phyloP scores from a whole-genome alignment of 2,329 filamentous ascomycete genomes.

The Incumbomyces lentus region DNA sequence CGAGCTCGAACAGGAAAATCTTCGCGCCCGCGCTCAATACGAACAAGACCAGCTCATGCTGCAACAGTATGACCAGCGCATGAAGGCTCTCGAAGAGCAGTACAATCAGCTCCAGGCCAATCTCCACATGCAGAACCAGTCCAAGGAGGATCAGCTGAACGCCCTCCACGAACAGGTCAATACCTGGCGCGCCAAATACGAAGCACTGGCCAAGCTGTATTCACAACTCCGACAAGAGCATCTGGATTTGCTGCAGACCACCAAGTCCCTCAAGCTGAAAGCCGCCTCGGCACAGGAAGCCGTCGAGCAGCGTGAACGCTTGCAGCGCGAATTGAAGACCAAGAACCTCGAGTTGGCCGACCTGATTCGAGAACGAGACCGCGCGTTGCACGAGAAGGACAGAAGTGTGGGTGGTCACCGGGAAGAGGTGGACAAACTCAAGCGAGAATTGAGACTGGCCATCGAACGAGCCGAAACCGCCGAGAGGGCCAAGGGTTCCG shows the following conservation, averaged over 20 bases:
- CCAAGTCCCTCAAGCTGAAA: conserved; percentile 92
- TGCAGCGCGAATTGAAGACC: conserved; percentile 95
- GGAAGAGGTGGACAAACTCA: conserved; percentile 89
- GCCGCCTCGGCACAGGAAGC: conserved; percentile 94
- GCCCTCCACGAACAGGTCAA: conserved; percentile 94
- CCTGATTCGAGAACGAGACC: conserved; percentile 94
- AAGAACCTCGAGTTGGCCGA: conserved; percentile 98
- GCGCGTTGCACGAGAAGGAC: conserved; percentile 87
- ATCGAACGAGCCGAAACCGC: conserved; percentile 84
- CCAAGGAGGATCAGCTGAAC: conserved; percentile 88
- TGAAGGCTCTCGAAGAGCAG: conserved; percentile 86
- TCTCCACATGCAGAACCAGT: conserved; percentile 71
- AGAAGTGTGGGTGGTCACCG: conserved; percentile 74
- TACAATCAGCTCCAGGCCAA: conserved; percentile 72
- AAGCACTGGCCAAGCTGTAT: conserved; percentile 91
- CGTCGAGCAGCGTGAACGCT: conserved; percentile 85
- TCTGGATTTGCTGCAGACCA: conserved; percentile 86
- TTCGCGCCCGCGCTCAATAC: conserved; percentile 89
- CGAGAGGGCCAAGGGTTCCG: conserved; percentile 85
- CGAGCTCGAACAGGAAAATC: conserved; percentile 87
- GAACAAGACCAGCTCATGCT: conserved; percentile 96
- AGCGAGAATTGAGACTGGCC: conserved; percentile 84
- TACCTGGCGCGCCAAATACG: conserved; percentile 95
- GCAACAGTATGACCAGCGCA: conserved; percentile 88
- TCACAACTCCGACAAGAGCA: conserved; percentile 93